A percentile compares a stretch with the other conserved stretches of the same genome.
phyloP scores from a whole-genome alignment of 345 rosid species.

The Populus euphratica region DNA sequence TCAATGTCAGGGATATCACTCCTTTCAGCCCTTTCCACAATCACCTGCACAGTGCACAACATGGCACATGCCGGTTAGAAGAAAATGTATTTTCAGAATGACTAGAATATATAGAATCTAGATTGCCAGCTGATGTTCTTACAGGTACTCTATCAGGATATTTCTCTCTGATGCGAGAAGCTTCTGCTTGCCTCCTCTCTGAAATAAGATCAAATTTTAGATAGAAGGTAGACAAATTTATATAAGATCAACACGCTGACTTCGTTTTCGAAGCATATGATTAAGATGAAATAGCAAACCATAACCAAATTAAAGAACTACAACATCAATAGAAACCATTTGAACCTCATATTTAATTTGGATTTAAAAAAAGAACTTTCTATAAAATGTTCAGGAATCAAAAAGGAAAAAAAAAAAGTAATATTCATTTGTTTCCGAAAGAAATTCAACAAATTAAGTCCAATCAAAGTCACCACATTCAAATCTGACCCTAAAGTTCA shows the following conservation, averaged over 20 bases:
- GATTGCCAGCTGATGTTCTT: constrained; percentile 13
- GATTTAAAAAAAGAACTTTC: no score
- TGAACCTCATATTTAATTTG: no score
- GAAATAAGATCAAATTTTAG: background rate
- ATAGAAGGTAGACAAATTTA: background rate
- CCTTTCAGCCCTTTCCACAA: constrained; percentile 85
- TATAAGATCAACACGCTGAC: background rate
- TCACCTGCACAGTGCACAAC: constrained; percentile 60
- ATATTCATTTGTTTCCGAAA: background rate
- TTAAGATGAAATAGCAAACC: background rate
- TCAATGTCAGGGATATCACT: constrained; percentile 93
- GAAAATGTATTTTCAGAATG: background rate
- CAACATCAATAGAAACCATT: no score
- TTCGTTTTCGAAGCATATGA: background rate
- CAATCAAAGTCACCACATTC: background rate
- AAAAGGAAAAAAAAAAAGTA: background rate
- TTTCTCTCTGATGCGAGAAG: constrained; percentile 75
- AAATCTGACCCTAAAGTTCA: background rate
- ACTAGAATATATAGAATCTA: background rate
- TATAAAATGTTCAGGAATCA: no score
- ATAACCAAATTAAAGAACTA: no score
- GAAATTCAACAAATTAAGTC: background rate
- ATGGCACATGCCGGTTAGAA: constrained; percentile 11
- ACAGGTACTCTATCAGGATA: constrained; percentile 93
- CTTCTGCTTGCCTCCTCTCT: constrained; percentile 87